Evolutionary conservation across 1,139 yeast species (phyloP).

Genomic region (Suhomyces choctaworum): DNA sequence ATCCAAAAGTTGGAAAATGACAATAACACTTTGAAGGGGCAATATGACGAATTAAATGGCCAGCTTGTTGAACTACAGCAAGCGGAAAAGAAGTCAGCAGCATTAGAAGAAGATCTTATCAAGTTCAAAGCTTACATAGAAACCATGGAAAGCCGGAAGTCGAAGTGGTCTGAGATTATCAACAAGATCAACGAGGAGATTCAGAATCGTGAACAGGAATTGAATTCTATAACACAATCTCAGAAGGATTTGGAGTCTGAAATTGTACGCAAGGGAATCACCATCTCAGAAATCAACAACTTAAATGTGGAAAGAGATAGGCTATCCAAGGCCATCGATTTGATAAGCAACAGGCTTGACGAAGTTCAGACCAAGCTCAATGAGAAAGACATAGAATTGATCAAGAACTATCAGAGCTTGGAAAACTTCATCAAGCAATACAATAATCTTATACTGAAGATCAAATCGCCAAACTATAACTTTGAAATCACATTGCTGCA

Average conservation of each 20-base stretch:
- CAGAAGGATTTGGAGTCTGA: conserved; percentile 47
- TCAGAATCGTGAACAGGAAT: conserved; percentile 43
- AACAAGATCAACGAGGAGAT: conserved; percentile 59
- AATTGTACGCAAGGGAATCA: conserved; percentile 56
- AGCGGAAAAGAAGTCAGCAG: conserved; percentile 58
- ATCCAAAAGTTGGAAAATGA: conserved; percentile 46
- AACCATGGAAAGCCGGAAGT: conserved; percentile 61
- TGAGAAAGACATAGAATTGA: conserved; percentile 50
- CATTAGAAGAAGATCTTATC: conserved; percentile 68
- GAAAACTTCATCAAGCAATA: conserved; percentile 55
- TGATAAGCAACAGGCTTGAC: conserved; percentile 44
- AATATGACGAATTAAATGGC: conserved; percentile 25
- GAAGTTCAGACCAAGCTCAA: conserved; percentile 36
- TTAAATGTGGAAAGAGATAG: conserved; percentile 63
- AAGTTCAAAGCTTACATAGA: conserved; percentile 73
- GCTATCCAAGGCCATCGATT: conserved; percentile 56
- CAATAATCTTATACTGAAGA: conserved; percentile 53
- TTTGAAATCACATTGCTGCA: conserved; percentile 29
- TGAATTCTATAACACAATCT: conserved; percentile 44
- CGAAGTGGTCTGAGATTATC: conserved; percentile 62
- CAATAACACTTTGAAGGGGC: conserved; percentile 39
- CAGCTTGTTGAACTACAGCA: conserved; percentile 36
- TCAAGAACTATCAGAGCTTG: conserved; percentile 49
- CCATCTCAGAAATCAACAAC: conserved; percentile 61
- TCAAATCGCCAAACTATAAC: conserved; percentile 26